Base-by-base conservation (phyloP, 257 asterid genomes). In the Misopates orontium region DNA sequence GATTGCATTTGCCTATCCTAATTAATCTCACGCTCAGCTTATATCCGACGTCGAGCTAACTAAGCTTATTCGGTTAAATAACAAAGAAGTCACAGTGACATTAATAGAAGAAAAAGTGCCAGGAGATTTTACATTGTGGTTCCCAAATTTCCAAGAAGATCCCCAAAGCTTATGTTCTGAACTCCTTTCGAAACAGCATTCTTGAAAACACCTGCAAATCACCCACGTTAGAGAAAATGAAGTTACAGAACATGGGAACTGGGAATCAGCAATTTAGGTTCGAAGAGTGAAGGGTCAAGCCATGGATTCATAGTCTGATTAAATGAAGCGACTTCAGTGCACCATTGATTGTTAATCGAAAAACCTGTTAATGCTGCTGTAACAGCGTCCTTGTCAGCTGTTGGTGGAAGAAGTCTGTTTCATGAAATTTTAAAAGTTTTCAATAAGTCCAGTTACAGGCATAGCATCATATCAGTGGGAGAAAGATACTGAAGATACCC, bases 351-450 rank as follows among this genome's bases (percentile, higher is more conserved):
- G 64, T 44, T 28, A 74, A 75, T 58, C 6, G n/a, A 62, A 66
- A 36, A 25, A 93, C 99, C 99, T 80, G 97, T 93, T 73, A 93
- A 75, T 56, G 97, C 99, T 49, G 72, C 53, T 76, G 99, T 80
- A 56, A 90, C 99, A 23, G 90, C 96, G 24, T 77, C 96, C 83
- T 82, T 79, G 75, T 93, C 96, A 67, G 96, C 83, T 61, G 97
- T 87, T 53, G 96, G 79, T 62, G 99, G 99, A 77, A 93, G 90
- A 82, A 93, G 88, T 84, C 99, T 93, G 94, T 75, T 58, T 71
- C 66, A 69, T 66, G 49, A 76, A 68, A 53, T 76, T 70, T 74
- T 63, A 70, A 58, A 21, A 41, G 20, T 52, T 67, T 64, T 77
- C 57, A 78, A 51, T 15, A 44, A 28, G n/a, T 60, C 61, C 32